Evolutionary conservation across 306 rosid genomes (phyloP).

Genomic region (Styphnolobium japonicum): DNA sequence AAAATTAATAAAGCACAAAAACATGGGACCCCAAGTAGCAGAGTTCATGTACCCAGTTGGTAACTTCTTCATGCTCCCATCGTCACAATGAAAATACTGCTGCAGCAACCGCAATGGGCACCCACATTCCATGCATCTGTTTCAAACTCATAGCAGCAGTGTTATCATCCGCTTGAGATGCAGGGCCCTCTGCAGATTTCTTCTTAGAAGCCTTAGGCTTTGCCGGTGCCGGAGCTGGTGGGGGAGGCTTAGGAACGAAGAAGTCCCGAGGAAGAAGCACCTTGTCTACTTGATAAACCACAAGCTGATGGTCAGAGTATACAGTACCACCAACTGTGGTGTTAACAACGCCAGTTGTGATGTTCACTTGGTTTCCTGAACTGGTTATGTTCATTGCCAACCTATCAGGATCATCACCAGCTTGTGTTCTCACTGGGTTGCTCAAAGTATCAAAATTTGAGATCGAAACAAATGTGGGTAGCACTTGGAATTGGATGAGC

Average conservation of each 20-base stretch:
- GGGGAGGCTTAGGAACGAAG: constrained; percentile 55
- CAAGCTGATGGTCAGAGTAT: constrained; percentile 62
- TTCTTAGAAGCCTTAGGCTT: constrained; percentile 38
- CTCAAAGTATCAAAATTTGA: constrained; percentile 68
- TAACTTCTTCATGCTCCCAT: constrained; percentile 2
- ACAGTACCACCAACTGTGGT: constrained; percentile 65
- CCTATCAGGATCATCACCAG: constrained; percentile 54
- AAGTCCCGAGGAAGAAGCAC: constrained; percentile 61
- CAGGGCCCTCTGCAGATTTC: constrained; percentile 35
- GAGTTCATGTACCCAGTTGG: background rate
- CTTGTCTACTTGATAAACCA: constrained; percentile 61
- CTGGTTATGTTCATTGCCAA: constrained; percentile 61
- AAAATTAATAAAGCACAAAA: constrained; percentile 16
- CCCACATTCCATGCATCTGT: constrained; percentile 10
- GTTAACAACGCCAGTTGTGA: constrained; percentile 61
- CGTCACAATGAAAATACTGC: constrained; percentile 17
- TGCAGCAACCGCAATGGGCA: background rate
- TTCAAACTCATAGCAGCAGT: constrained; percentile 31
- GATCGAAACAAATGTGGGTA: constrained; percentile 49
- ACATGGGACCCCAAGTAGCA: background rate
- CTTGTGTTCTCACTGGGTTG: constrained; percentile 69
- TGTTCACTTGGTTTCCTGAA: constrained; percentile 55
- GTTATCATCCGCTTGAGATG: constrained; percentile 2
- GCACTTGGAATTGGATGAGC: constrained; percentile 58
- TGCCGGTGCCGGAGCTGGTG: constrained; percentile 43